Percentiles rank a stretch among this genome's conserved stretches.
These are phyloP conservation scores for Nemania sp. DNA, from an alignment of 2,329 filamentous ascomycete species.

Conservation along the genomic window DNA sequence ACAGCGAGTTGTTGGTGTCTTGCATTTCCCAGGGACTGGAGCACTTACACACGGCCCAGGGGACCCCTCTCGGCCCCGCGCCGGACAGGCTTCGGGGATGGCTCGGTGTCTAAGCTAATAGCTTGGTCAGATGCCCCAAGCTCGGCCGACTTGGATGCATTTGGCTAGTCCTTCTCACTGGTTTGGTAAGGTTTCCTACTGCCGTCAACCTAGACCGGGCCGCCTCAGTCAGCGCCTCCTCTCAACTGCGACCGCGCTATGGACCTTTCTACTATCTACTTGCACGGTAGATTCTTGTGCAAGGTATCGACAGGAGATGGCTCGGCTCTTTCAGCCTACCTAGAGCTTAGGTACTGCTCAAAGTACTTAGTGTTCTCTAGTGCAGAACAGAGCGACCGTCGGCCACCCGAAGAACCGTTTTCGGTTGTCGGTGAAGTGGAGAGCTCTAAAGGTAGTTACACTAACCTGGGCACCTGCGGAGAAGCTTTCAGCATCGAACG, in stretches of 20 bases:
- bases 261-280: too few species aligned
- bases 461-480: too few species aligned
- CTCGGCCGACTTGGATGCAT: slow-evolving; percentile 2
- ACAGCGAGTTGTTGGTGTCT: too few species aligned
- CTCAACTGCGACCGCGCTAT: too few species aligned
- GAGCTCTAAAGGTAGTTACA: slow-evolving; percentile 1
- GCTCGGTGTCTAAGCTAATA: slow-evolving; percentile 21
- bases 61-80: slow-evolving; percentile 23
- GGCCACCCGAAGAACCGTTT: neutral
- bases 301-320: too few species aligned
- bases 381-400: neutral
- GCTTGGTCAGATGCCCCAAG: slow-evolving; percentile 3
- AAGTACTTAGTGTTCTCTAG: too few species aligned
- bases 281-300: too few species aligned
- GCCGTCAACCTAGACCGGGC: too few species aligned
- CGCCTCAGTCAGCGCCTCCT: too few species aligned
- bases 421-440: slow-evolving; percentile 37
- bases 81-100: slow-evolving; percentile 29
- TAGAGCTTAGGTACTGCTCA: too few species aligned
- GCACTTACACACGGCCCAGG: neutral
- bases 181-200: neutral
- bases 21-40: neutral
- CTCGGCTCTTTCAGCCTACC: too few species aligned
- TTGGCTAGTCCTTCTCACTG: neutral
- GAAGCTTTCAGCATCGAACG: slow-evolving; percentile 10